Conservation (phyloP, 345 rosid species). For the Leavenworthia alabamica region DNA sequence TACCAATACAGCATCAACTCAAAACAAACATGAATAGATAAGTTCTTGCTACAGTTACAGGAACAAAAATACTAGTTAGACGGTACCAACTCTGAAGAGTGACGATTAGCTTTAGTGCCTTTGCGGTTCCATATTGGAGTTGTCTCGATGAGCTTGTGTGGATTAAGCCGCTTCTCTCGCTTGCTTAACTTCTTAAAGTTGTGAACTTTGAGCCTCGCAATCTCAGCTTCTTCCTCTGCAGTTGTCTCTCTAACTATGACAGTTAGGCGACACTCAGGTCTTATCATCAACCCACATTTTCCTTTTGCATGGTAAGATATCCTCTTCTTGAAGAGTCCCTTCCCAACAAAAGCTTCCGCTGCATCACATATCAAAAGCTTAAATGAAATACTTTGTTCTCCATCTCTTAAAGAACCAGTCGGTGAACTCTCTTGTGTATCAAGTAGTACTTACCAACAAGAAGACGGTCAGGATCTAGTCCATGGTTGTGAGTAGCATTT, state of each 20-base stretch:
- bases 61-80: conserved; percentile 3
- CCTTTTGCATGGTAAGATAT: conserved; percentile 62
- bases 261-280: conserved; percentile 74
- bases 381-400: background rate
- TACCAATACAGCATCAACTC: conserved; percentile 5
- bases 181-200: conserved; percentile 73
- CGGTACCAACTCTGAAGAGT: conserved; percentile 20
- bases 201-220: conserved; percentile 75
- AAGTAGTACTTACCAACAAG: conserved; percentile 58
- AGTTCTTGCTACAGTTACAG: background rate
- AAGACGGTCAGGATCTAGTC: conserved; percentile 73
- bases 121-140: conserved; percentile 82
- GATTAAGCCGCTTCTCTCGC: conserved; percentile 64
- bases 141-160: conserved; percentile 75
- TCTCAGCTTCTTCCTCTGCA: conserved; percentile 79
- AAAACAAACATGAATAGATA: conserved; percentile 1
- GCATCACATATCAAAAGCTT: conserved; percentile 22
- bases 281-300: conserved; percentile 46
- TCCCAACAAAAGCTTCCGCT: conserved; percentile 97
- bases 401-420: background rate
- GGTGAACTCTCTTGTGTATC: background rate
- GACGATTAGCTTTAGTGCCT: conserved; percentile 29
- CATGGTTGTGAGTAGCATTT: conserved; percentile 90
- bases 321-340: conserved; percentile 70
- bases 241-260: conserved; percentile 78